Base-by-base conservation (phyloP, 495 filamentous ascomycete species). In the Halenospora varia region DNA sequence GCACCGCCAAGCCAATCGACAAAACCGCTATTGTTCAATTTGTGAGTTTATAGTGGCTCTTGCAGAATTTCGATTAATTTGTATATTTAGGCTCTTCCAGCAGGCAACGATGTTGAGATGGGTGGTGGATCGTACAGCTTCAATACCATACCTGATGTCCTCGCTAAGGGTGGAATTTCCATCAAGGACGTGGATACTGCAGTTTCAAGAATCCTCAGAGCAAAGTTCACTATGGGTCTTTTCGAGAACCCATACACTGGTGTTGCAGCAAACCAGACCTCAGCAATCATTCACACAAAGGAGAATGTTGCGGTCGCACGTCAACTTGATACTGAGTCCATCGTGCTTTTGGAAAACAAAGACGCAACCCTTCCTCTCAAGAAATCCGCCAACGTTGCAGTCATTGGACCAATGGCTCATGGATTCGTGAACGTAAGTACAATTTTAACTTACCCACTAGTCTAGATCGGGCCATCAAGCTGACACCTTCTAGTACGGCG, bases 101-200 rank as follows among this genome's bases (percentile, higher is more conserved):
- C 86, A 13, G 85, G 86, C n/a, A 83, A 81, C 48, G 85, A 88
- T 56, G 80, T 86, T n/a, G 86, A 89, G 61, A 88, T 89, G 86
- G 86, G 86, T 29, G 86, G 86, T 49, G 86, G 86, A 25, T 84
- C 81, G 18, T 89, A 79, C 71, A 88, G 84, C 66, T 88, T 82
- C 62, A 75, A 80, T 54, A 79, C 75, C 22, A 88, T 89, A 47
- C 81, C 86, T 0, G 73, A 77, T n/a, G n/a, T n/a, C n/a, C 73
- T 89, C 19, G 73, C 88, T 39, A 67, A 78, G 53, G 76, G 78
- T 8, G 81, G 82, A 1, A 81, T 88, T 6, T 72, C 81, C 40
- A 70, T 78, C 18, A 67, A 73, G 2, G 62, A 77, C 52, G 81
- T 89, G 35, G 73, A 88, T 67, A 79, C 77, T n/a, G 84, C 87